Percentiles rank a stretch among this genome's conserved stretches.
These are phyloP conservation scores for Tulasnella sp. DNA, from an alignment of 768 basidiomycete genomes.

Conservation along the genomic window DNA sequence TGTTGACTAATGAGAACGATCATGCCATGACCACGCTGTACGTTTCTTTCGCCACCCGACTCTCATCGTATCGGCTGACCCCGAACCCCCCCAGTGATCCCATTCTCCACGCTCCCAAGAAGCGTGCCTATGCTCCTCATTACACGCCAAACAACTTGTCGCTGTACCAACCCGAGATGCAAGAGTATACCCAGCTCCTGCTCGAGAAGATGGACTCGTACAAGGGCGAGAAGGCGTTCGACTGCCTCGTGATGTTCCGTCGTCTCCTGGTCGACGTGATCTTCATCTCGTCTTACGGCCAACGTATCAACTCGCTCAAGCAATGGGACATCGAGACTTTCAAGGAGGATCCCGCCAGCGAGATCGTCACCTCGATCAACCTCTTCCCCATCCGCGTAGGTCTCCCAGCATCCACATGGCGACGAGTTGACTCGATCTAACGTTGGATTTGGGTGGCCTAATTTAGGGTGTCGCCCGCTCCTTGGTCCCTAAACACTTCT, in stretches of 20 bases:
- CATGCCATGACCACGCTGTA: slow-evolving; percentile 24
- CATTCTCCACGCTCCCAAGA: slow-evolving; percentile 10
- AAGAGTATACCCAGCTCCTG: slow-evolving; percentile 5
- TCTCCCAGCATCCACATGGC: background rate
- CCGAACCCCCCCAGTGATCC: background rate
- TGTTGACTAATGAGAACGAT: slow-evolving; percentile 20
- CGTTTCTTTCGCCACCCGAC: background rate
- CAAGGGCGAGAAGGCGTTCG: slow-evolving; percentile 15
- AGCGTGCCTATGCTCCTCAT: slow-evolving; percentile 19
- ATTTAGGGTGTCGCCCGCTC: slow-evolving; percentile 10
- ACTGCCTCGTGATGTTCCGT: slow-evolving; percentile 22
- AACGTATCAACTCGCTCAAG: slow-evolving; percentile 21
- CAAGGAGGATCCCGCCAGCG: slow-evolving; percentile 12
- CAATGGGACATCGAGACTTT: slow-evolving; percentile 19
- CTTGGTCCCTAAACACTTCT: background rate
- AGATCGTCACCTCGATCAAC: slow-evolving; percentile 17
- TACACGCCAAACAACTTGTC: slow-evolving; percentile 7
- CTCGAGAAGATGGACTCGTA: slow-evolving; percentile 16
- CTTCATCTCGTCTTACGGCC: slow-evolving; percentile 23
- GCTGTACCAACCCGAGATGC: slow-evolving; percentile 18
- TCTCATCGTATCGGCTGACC: background rate
- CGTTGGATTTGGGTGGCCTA: background rate
- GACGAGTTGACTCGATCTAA: background rate
- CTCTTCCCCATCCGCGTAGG: slow-evolving; percentile 23
- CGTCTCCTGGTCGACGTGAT: slow-evolving; percentile 21